Evolutionary conservation across 768 basidiomycete species (phyloP).

Genomic region (Phaeotremella fagi): DNA sequence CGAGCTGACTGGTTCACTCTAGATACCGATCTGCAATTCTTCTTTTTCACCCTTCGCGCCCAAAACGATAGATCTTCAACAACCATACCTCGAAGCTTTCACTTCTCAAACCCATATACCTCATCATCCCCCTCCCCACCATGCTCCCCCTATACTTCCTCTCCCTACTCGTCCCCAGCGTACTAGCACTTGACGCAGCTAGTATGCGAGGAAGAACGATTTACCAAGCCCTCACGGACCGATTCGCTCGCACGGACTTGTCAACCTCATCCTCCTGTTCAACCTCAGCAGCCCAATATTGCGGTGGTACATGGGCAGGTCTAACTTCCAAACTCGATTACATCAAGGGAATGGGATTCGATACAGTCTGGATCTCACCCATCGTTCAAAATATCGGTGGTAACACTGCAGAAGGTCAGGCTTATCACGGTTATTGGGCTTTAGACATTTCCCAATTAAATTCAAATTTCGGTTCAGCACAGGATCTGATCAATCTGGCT

Average conservation of each 20-base stretch:
- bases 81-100: no score
- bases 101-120: no score
- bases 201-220: constrained; percentile 72
- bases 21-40: no score
- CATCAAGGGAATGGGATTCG: constrained; percentile 75
- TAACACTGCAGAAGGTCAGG: constrained; percentile 42
- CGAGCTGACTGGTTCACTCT: background rate
- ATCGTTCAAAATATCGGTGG: constrained; percentile 73
- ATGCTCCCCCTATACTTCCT: constrained; percentile 15
- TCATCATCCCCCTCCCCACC: background rate
- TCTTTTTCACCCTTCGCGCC: background rate
- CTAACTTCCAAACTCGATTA: constrained; percentile 76
- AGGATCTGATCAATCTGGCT: constrained; percentile 66
- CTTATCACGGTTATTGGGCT: constrained; percentile 84
- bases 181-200: constrained; percentile 50
- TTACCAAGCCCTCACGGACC: constrained; percentile 76
- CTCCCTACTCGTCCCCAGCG: constrained; percentile 8
- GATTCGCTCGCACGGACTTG: constrained; percentile 59
- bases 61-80: background rate
- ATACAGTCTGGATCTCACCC: constrained; percentile 80
- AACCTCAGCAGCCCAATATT: constrained; percentile 52
- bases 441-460: constrained; percentile 55
- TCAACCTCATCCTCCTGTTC: constrained; percentile 39
- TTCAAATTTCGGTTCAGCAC: constrained; percentile 63
- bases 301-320: constrained; percentile 76